Evolutionary conservation across 495 filamentous ascomycete species (phyloP).

Genomic region (Achaetomiella virescens): DNA sequence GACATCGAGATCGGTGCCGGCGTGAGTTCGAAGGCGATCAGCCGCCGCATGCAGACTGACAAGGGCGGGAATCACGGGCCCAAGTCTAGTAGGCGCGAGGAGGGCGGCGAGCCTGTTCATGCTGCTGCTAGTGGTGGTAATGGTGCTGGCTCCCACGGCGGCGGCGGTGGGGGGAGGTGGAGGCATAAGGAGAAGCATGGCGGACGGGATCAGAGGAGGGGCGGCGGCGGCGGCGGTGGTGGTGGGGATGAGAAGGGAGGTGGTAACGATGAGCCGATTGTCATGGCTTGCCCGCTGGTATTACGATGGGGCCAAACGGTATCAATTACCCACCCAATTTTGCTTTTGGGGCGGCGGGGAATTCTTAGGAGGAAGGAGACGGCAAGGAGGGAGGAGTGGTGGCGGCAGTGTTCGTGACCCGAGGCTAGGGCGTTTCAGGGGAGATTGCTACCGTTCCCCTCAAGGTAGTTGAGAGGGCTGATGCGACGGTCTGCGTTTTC

Average conservation of each 20-base stretch:
- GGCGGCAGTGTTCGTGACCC: not conserved
- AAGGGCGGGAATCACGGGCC: constrained; percentile 68
- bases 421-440: too few species aligned
- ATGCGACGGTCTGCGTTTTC: too few species aligned
- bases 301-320: constrained; percentile 53
- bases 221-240: constrained; percentile 36
- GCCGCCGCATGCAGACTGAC: constrained; percentile 73
- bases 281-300: constrained; percentile 53
- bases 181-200: constrained; percentile 40
- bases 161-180: constrained; percentile 42
- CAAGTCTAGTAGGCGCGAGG: constrained; percentile 54
- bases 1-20: constrained; percentile 98
- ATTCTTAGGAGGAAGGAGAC: not conserved
- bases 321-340: constrained; percentile 47
- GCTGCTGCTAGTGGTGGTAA: constrained; percentile 37
- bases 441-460: too few species aligned
- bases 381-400: not conserved
- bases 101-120: constrained; percentile 32
- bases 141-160: constrained; percentile 26
- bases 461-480: too few species aligned
- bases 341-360: constrained; percentile 10
- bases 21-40: constrained; percentile 93
- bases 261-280: constrained; percentile 44
- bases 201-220: constrained; percentile 28
- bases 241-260: constrained; percentile 32